A percentile compares a stretch with the other conserved stretches of the same genome.
Conservation (phyloP, 306 rosid species). For the Sicyos baderoa region DNA sequence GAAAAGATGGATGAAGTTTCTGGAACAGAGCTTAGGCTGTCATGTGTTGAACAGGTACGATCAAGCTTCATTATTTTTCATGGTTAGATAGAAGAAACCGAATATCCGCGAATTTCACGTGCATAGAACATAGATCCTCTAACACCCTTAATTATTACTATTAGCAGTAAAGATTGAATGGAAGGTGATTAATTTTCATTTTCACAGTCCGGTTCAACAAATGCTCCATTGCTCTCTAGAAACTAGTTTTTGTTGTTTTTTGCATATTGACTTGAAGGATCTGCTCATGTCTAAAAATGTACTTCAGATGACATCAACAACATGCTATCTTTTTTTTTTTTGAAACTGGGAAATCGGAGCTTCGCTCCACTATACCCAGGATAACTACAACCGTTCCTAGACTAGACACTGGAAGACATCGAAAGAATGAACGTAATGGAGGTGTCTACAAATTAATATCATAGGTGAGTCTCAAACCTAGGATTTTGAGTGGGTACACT, state of each 20-base stretch:
- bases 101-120: background rate
- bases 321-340: too few species aligned
- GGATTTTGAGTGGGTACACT: too few species aligned
- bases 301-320: background rate
- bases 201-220: background rate
- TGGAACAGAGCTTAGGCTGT: conserved; percentile 68
- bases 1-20: conserved; percentile 93
- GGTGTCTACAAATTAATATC: too few species aligned
- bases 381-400: too few species aligned
- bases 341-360: too few species aligned
- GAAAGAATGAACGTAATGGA: too few species aligned
- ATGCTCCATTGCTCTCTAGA: background rate
- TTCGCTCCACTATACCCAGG: too few species aligned
- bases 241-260: background rate
- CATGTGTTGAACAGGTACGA: conserved; percentile 88
- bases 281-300: background rate
- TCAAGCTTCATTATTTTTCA: background rate
- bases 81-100: background rate
- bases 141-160: background rate
- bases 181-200: conserved; percentile 4
- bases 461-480: too few species aligned
- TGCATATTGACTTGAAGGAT: background rate
- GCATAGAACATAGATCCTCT: background rate
- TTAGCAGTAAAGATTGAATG: background rate
- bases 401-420: too few species aligned